A percentile compares a stretch with the other conserved stretches of the same genome.
These are phyloP conservation scores for Cladosporium halotolerans DNA, from an alignment of 2,329 filamentous ascomycete genomes.

Conservation along the genomic window DNA sequence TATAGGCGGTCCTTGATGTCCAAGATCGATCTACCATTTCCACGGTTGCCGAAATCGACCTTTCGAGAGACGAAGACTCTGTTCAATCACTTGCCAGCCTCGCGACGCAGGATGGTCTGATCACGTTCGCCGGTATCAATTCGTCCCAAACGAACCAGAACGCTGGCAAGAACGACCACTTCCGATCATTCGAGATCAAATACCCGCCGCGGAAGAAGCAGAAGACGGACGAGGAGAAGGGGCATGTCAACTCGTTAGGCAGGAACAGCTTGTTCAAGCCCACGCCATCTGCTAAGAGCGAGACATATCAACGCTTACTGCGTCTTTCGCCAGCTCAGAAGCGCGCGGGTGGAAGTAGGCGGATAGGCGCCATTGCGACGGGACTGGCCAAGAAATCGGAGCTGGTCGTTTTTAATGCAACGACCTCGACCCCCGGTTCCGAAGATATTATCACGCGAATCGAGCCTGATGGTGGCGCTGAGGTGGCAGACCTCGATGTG, in stretches of 20 bases:
- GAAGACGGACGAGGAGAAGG: conserved; percentile 28
- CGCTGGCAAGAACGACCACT: conserved; percentile 74
- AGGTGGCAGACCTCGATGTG: conserved; percentile 66
- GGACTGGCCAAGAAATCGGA: conserved; percentile 67
- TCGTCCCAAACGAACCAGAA: conserved; percentile 66
- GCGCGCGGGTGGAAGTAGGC: conserved; percentile 43
- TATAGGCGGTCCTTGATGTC: conserved; percentile 65
- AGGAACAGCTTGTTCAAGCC: conserved; percentile 48
- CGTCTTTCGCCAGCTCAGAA: conserved; percentile 51
- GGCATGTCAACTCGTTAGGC: conserved; percentile 41
- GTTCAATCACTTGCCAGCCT: conserved; percentile 75
- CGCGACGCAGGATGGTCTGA: conserved; percentile 49
- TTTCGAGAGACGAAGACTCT: conserved; percentile 80
- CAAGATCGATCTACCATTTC: conserved; percentile 59
- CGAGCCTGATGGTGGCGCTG: conserved; percentile 43
- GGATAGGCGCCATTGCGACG: conserved; percentile 72
- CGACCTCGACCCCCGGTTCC: conserved; percentile 44
- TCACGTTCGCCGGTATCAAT: conserved; percentile 71
- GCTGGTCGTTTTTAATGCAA: conserved; percentile 71
- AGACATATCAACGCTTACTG: conserved; percentile 55
- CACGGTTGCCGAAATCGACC: conserved; percentile 63
- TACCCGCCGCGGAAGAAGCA: conserved; percentile 44
- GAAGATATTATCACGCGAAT: conserved; percentile 51
- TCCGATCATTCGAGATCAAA: conserved; percentile 66
- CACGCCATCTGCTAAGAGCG: conserved; percentile 40